Base-by-base conservation (phyloP, 345 rosid species). In the Barbarea vulgaris region DNA sequence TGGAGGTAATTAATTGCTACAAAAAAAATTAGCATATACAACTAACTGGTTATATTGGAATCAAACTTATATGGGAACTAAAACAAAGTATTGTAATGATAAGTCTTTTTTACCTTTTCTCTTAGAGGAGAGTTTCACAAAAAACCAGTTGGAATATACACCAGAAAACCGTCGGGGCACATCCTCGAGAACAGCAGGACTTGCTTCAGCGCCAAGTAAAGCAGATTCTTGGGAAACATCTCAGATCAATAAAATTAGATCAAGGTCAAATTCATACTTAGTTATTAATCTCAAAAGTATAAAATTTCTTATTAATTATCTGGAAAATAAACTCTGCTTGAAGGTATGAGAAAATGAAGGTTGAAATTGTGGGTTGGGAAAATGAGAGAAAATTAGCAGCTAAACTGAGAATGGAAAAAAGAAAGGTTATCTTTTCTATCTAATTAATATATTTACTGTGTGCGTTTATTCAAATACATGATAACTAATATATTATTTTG, bases 221-320 rank as follows among this genome's bases (percentile, higher is more conserved):
- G 81, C 77, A 55, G 89, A 87, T 73, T 74, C 96, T 24, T 88
- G 98, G 97, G 91, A 93, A 83, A 84, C 51, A 68, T 70, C 82
- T 65, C 83, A 81, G 52, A 77, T 86, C 25, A 73, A 82, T 52
- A 87, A 80, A 83, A 83, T 83, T 8, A 82, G 74, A 71, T 72
- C 75, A 81, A 55, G 90, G 98, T 87, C 27, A 42, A 2, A 28
- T 31, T 68, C 57, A 30, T 48, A 56, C 7, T 60, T 60, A 21
- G 13, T 46, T 37, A 56, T 64, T 63, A 41, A 54, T n/a, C 30
- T 53, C 4, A 10, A 7, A 48, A 39, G 3, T 60, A 53, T 60
- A 69, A 1, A n/a, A 19, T 6, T 19, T 63, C 2, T 42, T 69
- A 25, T 54, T 10, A 34, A 7, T 46, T 33, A 70, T 42, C 6